Conservation (phyloP, 2,329 filamentous ascomycete species). For the Exserohilum turcica region DNA sequence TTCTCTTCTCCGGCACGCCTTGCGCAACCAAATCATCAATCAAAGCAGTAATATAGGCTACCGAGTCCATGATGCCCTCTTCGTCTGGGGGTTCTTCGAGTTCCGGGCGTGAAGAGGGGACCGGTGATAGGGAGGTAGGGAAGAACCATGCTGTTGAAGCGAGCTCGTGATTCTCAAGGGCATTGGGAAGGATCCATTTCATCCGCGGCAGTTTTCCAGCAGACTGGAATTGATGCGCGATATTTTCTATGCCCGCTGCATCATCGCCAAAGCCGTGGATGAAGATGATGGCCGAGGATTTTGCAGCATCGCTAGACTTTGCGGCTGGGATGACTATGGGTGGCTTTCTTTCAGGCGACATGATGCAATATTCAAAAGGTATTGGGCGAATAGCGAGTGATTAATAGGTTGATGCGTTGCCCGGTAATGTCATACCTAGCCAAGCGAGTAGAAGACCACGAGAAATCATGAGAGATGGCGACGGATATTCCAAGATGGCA, state of each 20-base stretch:
- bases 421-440: too few relatives aligned
- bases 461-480: too few relatives aligned
- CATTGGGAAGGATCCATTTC: constrained; percentile 58
- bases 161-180: constrained; percentile 53
- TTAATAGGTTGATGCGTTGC: neutral
- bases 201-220: constrained; percentile 56
- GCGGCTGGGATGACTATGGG: constrained; percentile 48
- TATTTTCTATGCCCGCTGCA: constrained; percentile 51
- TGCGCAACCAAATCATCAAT: constrained; percentile 50
- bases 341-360: constrained; percentile 19
- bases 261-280: constrained; percentile 56
- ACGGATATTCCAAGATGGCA: neutral
- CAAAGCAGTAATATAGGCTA: constrained; percentile 50
- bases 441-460: neutral
- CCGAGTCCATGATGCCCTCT: constrained; percentile 49
- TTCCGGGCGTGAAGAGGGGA: constrained; percentile 49
- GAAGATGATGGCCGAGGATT: constrained; percentile 54
- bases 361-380: neutral
- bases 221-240: constrained; percentile 56
- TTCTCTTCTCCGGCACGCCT: constrained; percentile 51
- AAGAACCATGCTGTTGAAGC: constrained; percentile 56
- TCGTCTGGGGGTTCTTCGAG: constrained; percentile 56
- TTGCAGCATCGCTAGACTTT: constrained; percentile 39
- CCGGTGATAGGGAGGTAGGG: constrained; percentile 49
- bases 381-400: neutral